Evolutionary conservation across 768 basidiomycete species (phyloP).

Genomic region (Calvatia gigantea): DNA sequence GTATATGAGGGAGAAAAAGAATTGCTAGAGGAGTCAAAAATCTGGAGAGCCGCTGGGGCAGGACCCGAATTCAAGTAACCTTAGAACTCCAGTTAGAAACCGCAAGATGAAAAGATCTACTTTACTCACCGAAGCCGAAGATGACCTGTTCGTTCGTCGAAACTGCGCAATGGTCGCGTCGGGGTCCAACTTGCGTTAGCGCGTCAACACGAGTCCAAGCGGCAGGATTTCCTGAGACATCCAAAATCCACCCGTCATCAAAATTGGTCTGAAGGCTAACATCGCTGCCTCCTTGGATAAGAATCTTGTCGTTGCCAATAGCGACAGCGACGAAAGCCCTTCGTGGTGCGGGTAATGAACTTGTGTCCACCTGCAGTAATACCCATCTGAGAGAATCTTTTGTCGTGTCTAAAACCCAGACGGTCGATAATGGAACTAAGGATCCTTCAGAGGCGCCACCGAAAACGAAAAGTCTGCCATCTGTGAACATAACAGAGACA

Average conservation of each 20-base stretch:
- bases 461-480: slow-evolving; percentile 68
- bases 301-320: slow-evolving; percentile 48
- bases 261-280: slow-evolving; percentile 48
- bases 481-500: slow-evolving; percentile 59
- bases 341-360: slow-evolving; percentile 50
- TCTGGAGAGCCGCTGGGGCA: slow-evolving; percentile 48
- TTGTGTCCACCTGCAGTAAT: slow-evolving; percentile 30
- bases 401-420: slow-evolving; percentile 65
- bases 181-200: slow-evolving; percentile 54
- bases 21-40: slow-evolving; percentile 46
- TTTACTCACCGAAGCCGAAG: slow-evolving; percentile 70
- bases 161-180: slow-evolving; percentile 75
- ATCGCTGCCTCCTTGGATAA: slow-evolving; percentile 81
- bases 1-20: slow-evolving; percentile 42
- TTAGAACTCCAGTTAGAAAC: slow-evolving; percentile 19
- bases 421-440: slow-evolving; percentile 52
- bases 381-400: slow-evolving; percentile 48
- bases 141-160: slow-evolving; percentile 57
- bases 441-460: slow-evolving; percentile 60
- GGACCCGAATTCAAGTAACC: slow-evolving; percentile 49
- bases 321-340: slow-evolving; percentile 57
- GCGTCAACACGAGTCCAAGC: slow-evolving; percentile 52
- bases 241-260: slow-evolving; percentile 69
- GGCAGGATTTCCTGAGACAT: slow-evolving; percentile 52
- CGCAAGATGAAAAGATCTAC: neutral